These are phyloP conservation scores for Aspergillus sp. DNA, from an alignment of 2,329 filamentous ascomycete genomes.

Conservation along the genomic window DNA sequence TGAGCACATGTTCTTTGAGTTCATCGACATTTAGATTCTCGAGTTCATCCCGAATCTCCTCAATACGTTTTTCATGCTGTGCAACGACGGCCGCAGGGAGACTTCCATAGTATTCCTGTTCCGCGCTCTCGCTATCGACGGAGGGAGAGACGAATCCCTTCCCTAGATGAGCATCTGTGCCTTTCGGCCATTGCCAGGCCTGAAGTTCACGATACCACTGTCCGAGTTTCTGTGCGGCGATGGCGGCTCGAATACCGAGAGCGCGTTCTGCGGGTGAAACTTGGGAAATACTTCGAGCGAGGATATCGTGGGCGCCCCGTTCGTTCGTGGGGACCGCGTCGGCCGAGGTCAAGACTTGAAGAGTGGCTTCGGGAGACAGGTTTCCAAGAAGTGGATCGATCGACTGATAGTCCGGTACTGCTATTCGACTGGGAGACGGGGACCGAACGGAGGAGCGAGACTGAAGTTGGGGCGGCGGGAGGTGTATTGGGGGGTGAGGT, in stretches of 20 bases:
- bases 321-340: constrained; percentile 40
- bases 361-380: constrained; percentile 53
- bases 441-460: constrained; percentile 35
- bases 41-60: constrained; percentile 61
- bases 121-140: constrained; percentile 2
- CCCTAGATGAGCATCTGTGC: constrained; percentile 34
- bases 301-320: constrained; percentile 36
- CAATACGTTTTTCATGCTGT: constrained; percentile 68
- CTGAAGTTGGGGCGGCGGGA: constrained; percentile 24
- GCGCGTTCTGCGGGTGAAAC: constrained; percentile 57
- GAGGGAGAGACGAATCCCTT: constrained; percentile 41
- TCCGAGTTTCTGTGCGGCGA: constrained; percentile 57
- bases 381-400: constrained; percentile 50
- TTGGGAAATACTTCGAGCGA: constrained; percentile 51
- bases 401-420: constrained; percentile 35
- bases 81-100: constrained; percentile 63
- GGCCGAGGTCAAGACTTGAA: constrained; percentile 48
- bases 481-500: constrained; percentile 28
- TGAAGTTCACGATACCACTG: constrained; percentile 59
- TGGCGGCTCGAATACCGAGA: constrained; percentile 57
- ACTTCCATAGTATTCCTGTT: constrained; percentile 63
- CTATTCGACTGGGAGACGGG: constrained; percentile 36
- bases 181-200: constrained; percentile 57
- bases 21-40: constrained; percentile 58
- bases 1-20: constrained; percentile 82